Percentiles rank a stretch among this genome's conserved stretches.
These are phyloP conservation scores for Viola pubescens DNA, from an alignment of 441 rosid species.

Conservation along the genomic window DNA sequence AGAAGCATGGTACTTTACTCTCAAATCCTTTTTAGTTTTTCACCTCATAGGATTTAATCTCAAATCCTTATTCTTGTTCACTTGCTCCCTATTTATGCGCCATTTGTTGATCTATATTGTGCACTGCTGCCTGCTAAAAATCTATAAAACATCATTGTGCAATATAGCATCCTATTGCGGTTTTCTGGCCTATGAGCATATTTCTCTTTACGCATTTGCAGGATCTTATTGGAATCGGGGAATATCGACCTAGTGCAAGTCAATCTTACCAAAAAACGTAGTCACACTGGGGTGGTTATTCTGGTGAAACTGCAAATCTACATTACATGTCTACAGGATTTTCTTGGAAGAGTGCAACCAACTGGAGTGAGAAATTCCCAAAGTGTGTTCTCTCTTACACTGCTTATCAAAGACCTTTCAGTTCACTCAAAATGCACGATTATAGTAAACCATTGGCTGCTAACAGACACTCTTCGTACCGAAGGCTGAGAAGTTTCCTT, in stretches of 20 bases:
- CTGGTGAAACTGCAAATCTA: not conserved
- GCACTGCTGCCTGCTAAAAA: not conserved
- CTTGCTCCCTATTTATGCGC: not conserved
- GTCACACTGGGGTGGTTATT: slow-evolving; percentile 1
- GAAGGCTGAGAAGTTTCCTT: no score
- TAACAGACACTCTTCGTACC: no score
- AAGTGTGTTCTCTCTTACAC: not conserved
- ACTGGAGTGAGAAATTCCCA: not conserved
- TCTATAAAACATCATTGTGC: not conserved
- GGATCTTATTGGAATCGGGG: slow-evolving; percentile 88
- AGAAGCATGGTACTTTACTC: slow-evolving; percentile 1
- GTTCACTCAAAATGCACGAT: not conserved
- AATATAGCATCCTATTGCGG: not conserved
- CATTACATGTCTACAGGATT: not conserved
- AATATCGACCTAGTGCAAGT: slow-evolving; percentile 51
- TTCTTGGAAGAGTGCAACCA: not conserved
- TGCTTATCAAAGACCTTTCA: not conserved
- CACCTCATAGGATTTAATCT: not conserved
- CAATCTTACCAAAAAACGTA: slow-evolving; percentile 29
- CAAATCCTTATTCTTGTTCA: not conserved
- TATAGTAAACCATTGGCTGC: not conserved
- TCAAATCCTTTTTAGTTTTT: not conserved
- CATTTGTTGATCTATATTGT: not conserved
- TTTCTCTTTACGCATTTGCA: slow-evolving; percentile 21
- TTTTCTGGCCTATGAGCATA: slow-evolving; percentile 14